These are phyloP conservation scores for Leptomonas seymouri DNA, from an alignment of 208 protist genomes.

Conservation along the genomic window DNA sequence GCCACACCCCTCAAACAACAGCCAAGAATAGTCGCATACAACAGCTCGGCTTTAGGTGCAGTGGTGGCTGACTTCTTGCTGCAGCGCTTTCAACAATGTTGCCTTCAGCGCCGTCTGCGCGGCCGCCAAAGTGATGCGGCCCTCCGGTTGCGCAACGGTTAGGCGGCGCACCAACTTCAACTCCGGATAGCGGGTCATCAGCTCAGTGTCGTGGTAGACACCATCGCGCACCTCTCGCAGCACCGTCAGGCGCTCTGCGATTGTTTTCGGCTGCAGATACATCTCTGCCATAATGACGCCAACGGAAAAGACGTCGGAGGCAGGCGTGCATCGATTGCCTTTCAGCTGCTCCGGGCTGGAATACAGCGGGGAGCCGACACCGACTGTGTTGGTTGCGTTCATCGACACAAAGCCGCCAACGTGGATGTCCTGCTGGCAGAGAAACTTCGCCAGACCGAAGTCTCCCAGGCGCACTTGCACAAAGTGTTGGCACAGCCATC, in stretches of 20 bases:
- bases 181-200: constrained; percentile 66
- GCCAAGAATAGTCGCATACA: not conserved
- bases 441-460: constrained; percentile 77
- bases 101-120: constrained; percentile 16
- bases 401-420: constrained; percentile 43
- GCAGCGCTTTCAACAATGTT: constrained; percentile 24
- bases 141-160: constrained; percentile 26
- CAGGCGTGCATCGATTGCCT: constrained; percentile 55
- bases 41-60: not conserved
- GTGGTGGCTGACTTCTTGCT: constrained; percentile 12
- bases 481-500: constrained; percentile 52
- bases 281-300: constrained; percentile 85
- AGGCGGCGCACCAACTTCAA: constrained; percentile 53
- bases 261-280: constrained; percentile 81
- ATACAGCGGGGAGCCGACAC: constrained; percentile 88
- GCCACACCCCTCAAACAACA: not conserved
- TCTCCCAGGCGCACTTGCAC: constrained; percentile 82
- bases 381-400: constrained; percentile 66
- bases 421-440: constrained; percentile 37
- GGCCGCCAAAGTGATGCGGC: constrained; percentile 23
- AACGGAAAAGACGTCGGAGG: constrained; percentile 70
- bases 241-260: constrained; percentile 66
- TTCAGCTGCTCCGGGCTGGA: constrained; percentile 86
- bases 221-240: constrained; percentile 66
- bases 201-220: constrained; percentile 27